Percentiles rank a stretch among this genome's conserved stretches.
Evolutionary conservation across 495 filamentous ascomycete species (phyloP).

Genomic region (Penicillium odoratum): DNA sequence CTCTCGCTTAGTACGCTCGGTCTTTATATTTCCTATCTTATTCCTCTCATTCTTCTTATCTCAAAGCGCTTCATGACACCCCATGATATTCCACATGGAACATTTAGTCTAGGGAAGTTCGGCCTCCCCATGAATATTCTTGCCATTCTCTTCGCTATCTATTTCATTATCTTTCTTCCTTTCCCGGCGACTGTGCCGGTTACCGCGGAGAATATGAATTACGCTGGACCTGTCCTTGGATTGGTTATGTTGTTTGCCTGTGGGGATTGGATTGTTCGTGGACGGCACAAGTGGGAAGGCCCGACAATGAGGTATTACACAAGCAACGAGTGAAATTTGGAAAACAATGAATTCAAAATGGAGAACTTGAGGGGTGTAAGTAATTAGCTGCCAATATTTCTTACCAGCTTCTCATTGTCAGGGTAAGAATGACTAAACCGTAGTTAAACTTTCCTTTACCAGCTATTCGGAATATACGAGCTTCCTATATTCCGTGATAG

Average conservation of each 20-base stretch:
- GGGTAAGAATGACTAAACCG: not conserved
- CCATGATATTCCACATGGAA: conserved; percentile 28
- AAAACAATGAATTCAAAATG: not conserved
- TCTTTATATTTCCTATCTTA: conserved; percentile 42
- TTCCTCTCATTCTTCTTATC: conserved; percentile 36
- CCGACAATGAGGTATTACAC: conserved; percentile 29
- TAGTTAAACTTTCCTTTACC: not conserved
- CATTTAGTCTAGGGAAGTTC: conserved; percentile 31
- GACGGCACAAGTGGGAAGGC: conserved; percentile 33
- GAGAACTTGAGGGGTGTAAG: not conserved
- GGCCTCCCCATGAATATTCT: conserved; percentile 45
- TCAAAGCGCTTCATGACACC: conserved; percentile 27
- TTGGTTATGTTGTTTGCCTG: conserved; percentile 39
- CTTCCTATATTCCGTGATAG: not conserved
- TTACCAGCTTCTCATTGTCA: not conserved
- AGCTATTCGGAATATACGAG: not conserved
- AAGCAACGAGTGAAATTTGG: conserved; percentile 9
- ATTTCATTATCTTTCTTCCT: conserved; percentile 45
- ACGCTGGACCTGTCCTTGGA: conserved; percentile 43
- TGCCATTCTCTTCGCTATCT: conserved; percentile 41
- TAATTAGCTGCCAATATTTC: not conserved
- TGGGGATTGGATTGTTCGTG: conserved; percentile 43
- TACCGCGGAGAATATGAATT: conserved; percentile 46
- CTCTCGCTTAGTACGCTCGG: conserved; percentile 40
- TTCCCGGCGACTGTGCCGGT: conserved; percentile 45